phyloP scores from a whole-genome alignment of 2,329 filamentous ascomycete species.

The Aspergillus fumigatiaffinis region DNA sequence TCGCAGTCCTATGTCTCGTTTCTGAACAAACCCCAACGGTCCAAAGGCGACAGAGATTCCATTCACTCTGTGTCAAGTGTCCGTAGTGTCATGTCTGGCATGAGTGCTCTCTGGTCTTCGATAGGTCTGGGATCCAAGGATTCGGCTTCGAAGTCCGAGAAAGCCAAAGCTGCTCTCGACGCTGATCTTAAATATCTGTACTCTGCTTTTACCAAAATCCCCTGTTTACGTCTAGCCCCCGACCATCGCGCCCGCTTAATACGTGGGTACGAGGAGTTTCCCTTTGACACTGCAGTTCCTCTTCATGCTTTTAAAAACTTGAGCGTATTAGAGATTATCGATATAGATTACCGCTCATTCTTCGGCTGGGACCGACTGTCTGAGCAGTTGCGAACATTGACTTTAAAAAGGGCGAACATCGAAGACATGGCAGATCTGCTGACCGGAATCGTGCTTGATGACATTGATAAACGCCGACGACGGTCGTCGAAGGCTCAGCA shows the following conservation, averaged over 20 bases:
- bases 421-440: constrained; percentile 88
- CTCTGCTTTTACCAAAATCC: constrained; percentile 97
- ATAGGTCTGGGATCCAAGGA: constrained; percentile 79
- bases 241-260: constrained; percentile 90
- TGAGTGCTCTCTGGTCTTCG: constrained; percentile 88
- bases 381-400: constrained; percentile 85
- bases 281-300: constrained; percentile 94
- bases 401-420: constrained; percentile 78
- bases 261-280: constrained; percentile 92
- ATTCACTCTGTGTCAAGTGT: constrained; percentile 96
- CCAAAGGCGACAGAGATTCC: constrained; percentile 81
- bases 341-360: constrained; percentile 94
- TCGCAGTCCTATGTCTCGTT: constrained; percentile 93
- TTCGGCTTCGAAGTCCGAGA: constrained; percentile 76
- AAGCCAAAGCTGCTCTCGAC: constrained; percentile 79
- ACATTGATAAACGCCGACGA: constrained; percentile 87
- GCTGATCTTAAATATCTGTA: constrained; percentile 93
- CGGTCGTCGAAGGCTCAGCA: constrained; percentile 81
- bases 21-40: constrained; percentile 74
- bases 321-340: constrained; percentile 86
- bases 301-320: constrained; percentile 97
- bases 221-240: constrained; percentile 82
- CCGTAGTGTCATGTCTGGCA: constrained; percentile 93
- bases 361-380: constrained; percentile 94
- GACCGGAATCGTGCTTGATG: constrained; percentile 89